Base-by-base conservation (phyloP, 2,329 filamentous ascomycete species). In the Lasiodiplodia sp. region DNA sequence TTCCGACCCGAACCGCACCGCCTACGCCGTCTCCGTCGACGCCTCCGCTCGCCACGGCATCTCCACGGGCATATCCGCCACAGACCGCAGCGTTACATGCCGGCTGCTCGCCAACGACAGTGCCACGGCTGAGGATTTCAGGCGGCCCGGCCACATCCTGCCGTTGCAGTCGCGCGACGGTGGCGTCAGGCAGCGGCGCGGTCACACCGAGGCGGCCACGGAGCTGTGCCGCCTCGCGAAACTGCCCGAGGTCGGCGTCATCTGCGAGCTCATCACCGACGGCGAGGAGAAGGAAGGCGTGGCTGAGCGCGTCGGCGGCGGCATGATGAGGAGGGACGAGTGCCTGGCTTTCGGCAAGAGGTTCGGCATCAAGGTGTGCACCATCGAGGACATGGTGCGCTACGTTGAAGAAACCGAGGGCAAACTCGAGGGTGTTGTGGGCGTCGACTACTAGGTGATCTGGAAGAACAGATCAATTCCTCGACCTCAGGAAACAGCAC, bases 321-420 rank as follows among this genome's bases (percentile, higher is more conserved):
- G 91, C 31, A 99, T 99, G 96, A 90, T 98, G 89, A 84, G 94
- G 73, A 89, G 93, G 71, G 93, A 97, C 83, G 92, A 88, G 47
- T 97, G 94, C 82, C 84, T 99, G 76, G 87, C 85, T 63, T 99
- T 99, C 86, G 96, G 94, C 34, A 89, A 89, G 80, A 90, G 87
- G 81, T 98, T 92, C 90, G 94, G 94, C 4, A 84, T 99, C 73
- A 96, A 92, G 84, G 93, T 97, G 69, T 97, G 94, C 82, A 98
- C 96, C 37, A 98, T 99, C 82, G 94, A 95, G 78, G 94, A 95
- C 81, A 81, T 99, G 81, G 91, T 95, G 34, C 85, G 84, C 68
- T 92, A 96, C 79, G 83, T 97, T 69, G 91, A 96, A 80, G 90
- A 89, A 84, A 90, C 85, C 49, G 90, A 94, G 82, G 90, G 90